phyloP scores from a whole-genome alignment of 1,284 basidiomycete genomes.

The Trametes hirsuta region DNA sequence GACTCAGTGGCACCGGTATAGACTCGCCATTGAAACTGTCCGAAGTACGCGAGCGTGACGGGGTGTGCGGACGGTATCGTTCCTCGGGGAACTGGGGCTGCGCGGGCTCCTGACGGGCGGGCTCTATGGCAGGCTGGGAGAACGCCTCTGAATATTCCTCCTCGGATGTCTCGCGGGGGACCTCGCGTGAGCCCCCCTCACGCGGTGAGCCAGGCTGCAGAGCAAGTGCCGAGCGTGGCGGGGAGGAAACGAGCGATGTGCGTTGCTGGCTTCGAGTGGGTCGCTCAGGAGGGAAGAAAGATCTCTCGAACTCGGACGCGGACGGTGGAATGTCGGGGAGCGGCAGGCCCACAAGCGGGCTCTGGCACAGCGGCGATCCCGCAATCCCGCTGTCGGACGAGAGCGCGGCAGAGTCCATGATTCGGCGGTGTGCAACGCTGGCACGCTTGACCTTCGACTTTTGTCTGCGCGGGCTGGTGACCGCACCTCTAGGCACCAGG shows the following conservation, averaged over 20 bases:
- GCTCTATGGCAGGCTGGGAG: neutral
- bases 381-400: slow-evolving; percentile 24
- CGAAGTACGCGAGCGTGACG: slow-evolving; percentile 5
- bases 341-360: slow-evolving; percentile 21
- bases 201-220: slow-evolving; percentile 15
- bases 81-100: neutral
- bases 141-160: neutral
- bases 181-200: neutral
- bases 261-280: slow-evolving; percentile 14
- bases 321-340: slow-evolving; percentile 22
- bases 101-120: neutral
- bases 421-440: slow-evolving; percentile 19
- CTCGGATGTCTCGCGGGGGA: neutral
- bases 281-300: slow-evolving; percentile 18
- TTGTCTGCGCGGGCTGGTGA: slow-evolving; percentile 16
- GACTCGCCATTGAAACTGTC: slow-evolving; percentile 13
- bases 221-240: slow-evolving; percentile 18
- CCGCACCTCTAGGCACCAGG: neutral
- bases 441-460: slow-evolving; percentile 16
- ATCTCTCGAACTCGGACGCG: slow-evolving; percentile 17
- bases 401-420: slow-evolving; percentile 18
- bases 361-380: slow-evolving; percentile 19
- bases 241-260: slow-evolving; percentile 15
- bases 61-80: slow-evolving; percentile 2
- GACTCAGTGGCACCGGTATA: slow-evolving; percentile 19